A percentile compares a stretch with the other conserved stretches of the same genome.
phyloP scores from a whole-genome alignment of 148 eudicot species.

The Fagopyrum esculentum region DNA sequence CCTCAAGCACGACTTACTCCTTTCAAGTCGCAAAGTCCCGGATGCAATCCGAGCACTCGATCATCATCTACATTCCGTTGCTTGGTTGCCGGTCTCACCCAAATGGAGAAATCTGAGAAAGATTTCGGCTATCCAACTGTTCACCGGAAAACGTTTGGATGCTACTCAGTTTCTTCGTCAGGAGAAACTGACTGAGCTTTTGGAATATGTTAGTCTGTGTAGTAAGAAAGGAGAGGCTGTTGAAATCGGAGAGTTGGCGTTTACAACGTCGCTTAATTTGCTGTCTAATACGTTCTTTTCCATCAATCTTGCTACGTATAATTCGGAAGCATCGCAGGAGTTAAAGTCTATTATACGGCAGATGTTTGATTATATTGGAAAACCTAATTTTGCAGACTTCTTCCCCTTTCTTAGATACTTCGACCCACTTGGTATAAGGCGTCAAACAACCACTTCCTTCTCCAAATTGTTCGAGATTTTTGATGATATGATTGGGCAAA shows the following conservation, averaged over 20 bases:
- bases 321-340: conserved; percentile 7
- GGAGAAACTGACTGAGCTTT: conserved; percentile 13
- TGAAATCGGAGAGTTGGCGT: conserved; percentile 11
- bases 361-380: conserved; percentile 6
- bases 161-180: conserved; percentile 19
- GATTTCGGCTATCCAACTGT: conserved; percentile 12
- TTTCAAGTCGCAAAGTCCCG: not conserved
- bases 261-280: conserved; percentile 14
- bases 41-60: conserved; percentile 7
- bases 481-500: conserved; percentile 15
- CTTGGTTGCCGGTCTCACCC: conserved; percentile 18
- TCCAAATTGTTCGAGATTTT: conserved; percentile 14
- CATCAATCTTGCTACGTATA: conserved; percentile 2
- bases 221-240: conserved; percentile 7
- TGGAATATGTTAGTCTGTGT: not conserved
- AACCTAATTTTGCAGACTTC: conserved; percentile 16
- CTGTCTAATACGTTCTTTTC: conserved; percentile 14
- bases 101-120: conserved; percentile 17
- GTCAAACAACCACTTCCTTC: not conserved
- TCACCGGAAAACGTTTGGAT: conserved; percentile 19
- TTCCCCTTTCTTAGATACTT: conserved; percentile 5
- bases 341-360: not conserved
- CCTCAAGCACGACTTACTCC: conserved; percentile 13
- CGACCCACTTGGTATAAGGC: conserved; percentile 13
- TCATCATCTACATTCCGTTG: conserved; percentile 14